Conservation (phyloP, 441 rosid genomes). For the Lepidium campestre region DNA sequence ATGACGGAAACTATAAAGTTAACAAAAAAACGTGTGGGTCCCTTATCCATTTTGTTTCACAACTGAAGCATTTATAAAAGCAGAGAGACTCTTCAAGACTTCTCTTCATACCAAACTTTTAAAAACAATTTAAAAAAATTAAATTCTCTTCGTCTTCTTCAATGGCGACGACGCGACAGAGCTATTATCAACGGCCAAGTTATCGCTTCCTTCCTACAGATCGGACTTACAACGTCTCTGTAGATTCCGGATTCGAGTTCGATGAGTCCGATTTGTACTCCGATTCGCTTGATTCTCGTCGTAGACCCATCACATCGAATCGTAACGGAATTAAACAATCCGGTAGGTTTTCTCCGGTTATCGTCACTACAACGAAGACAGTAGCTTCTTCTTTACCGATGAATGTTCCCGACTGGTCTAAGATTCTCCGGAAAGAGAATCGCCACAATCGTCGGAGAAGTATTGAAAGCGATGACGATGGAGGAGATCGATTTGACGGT, state of each 20-base stretch:
- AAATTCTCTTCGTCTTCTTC: background rate
- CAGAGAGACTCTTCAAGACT: conserved; percentile 4
- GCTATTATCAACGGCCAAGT: conserved; percentile 39
- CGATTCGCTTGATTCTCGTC: conserved; percentile 20
- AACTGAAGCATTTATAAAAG: conserved; percentile 14
- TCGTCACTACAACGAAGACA: background rate
- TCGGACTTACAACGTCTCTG: conserved; percentile 13
- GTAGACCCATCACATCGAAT: conserved; percentile 5
- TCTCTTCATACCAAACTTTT: background rate
- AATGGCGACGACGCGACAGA: conserved; percentile 55
- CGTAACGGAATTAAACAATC: conserved; percentile 11
- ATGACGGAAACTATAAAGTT: background rate
- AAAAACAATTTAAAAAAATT: background rate
- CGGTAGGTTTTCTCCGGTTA: conserved; percentile 19
- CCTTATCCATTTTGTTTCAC: background rate
- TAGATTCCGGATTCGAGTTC: conserved; percentile 49
- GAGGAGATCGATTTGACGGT: conserved; percentile 7
- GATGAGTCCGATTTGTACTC: conserved; percentile 73
- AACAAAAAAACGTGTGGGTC: background rate
- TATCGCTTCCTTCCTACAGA: conserved; percentile 42
- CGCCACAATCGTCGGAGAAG: conserved; percentile 2
- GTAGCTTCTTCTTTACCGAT: conserved; percentile 54
- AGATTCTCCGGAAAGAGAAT: conserved; percentile 58
- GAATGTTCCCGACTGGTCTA: conserved; percentile 83
- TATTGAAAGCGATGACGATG: conserved; percentile 25